Conservation (phyloP, 225 moss, liverwort and hornwort species). For the Rhytidiadelphus loreus region DNA sequence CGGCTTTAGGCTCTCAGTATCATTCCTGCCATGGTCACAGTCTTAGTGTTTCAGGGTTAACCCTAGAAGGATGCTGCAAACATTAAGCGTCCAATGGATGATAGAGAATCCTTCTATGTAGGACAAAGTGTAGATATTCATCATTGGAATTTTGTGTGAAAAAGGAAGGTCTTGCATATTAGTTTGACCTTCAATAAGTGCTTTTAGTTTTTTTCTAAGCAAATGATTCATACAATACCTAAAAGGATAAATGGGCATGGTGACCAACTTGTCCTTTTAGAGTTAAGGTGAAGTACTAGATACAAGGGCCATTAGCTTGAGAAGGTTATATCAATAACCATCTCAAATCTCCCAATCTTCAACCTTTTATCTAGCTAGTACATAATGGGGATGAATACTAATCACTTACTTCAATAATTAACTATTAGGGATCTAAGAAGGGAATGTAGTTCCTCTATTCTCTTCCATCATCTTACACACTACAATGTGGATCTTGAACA, state of each 20-base stretch:
- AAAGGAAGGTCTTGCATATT: neutral
- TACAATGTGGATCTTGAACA: neutral
- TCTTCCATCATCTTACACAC: neutral
- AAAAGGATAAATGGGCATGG: neutral
- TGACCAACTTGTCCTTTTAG: neutral
- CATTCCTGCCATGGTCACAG: neutral
- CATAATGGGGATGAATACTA: neutral
- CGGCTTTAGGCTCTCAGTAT: too few species aligned
- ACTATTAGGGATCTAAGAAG: neutral
- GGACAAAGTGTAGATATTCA: neutral
- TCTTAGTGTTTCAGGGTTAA: too few species aligned
- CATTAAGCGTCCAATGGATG: too few species aligned
- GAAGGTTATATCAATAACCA: neutral
- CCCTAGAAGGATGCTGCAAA: too few species aligned
- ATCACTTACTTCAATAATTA: neutral
- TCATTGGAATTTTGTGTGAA: neutral
- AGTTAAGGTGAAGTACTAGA: neutral
- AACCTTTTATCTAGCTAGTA: neutral
- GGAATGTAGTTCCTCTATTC: accelerated
- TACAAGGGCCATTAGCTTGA: neutral
- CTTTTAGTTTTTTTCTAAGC: neutral
- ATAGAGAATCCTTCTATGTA: neutral
- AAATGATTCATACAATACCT: accelerated
- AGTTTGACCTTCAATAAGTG: neutral
- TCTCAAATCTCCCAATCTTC: neutral